A percentile compares a stretch with the other conserved stretches of the same genome.
phyloP scores from a whole-genome alignment of 2,329 filamentous ascomycete species.

The Myriosclerotinia curreyana region DNA sequence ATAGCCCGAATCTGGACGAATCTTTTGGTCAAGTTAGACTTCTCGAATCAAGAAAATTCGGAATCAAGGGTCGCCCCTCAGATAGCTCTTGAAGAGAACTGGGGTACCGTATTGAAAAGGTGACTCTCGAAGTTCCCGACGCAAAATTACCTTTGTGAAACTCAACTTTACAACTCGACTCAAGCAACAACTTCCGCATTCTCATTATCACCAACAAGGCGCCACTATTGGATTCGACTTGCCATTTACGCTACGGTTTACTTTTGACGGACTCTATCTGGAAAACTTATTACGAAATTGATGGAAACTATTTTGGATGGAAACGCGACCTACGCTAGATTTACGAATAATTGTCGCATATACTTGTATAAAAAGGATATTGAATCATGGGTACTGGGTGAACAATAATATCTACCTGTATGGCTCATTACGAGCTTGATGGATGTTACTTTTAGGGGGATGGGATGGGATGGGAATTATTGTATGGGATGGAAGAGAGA shows the following conservation, averaged over 20 bases:
- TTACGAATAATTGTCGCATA: background rate
- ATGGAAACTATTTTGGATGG: background rate
- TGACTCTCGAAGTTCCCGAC: background rate
- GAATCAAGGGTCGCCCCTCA: background rate
- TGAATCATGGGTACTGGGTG: background rate
- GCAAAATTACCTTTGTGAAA: background rate
- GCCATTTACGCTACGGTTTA: background rate
- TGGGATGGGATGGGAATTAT: background rate
- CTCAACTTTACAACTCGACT: background rate
- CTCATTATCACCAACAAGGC: background rate
- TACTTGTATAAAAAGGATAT: background rate
- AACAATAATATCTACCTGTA: background rate
- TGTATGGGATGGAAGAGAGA: background rate
- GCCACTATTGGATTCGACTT: background rate
- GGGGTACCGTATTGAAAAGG: background rate
- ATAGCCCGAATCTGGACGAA: background rate
- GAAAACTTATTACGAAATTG: background rate
- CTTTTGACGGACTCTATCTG: background rate
- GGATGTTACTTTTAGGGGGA: background rate
- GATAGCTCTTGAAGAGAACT: background rate
- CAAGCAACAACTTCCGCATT: background rate
- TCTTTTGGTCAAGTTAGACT: background rate
- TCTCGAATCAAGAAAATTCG: too few relatives aligned
- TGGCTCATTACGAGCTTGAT: background rate
- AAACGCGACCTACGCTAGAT: background rate